Evolutionary conservation across 2,329 filamentous ascomycete genomes (phyloP).

Genomic region (Epichloe uncinata): DNA sequence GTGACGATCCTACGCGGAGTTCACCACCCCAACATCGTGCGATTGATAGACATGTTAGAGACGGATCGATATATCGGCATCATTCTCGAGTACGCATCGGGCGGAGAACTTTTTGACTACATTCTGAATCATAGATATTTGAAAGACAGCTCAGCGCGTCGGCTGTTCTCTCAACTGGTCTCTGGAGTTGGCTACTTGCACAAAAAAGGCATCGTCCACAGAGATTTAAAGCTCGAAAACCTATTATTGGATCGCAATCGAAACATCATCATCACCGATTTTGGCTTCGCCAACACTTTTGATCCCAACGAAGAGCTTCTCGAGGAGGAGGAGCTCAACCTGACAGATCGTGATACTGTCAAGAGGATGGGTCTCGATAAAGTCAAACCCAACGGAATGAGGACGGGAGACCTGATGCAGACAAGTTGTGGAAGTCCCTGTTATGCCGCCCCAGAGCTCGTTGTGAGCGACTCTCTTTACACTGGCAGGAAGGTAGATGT

Average conservation of each 20-base stretch:
- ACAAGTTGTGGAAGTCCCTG: slow-evolving; percentile 97
- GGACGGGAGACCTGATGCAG: slow-evolving; percentile 93
- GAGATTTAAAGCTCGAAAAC: slow-evolving; percentile 94
- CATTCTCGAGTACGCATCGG: slow-evolving; percentile 94
- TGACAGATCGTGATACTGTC: slow-evolving; percentile 78
- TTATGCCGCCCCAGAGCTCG: slow-evolving; percentile 91
- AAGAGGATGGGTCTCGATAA: slow-evolving; percentile 78
- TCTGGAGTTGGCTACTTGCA: slow-evolving; percentile 96
- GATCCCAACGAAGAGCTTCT: slow-evolving; percentile 75
- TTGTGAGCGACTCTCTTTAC: slow-evolving; percentile 94
- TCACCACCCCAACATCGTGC: slow-evolving; percentile 92
- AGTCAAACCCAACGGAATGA: slow-evolving; percentile 56
- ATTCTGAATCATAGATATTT: slow-evolving; percentile 94
- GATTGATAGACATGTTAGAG: slow-evolving; percentile 95
- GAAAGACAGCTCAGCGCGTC: slow-evolving; percentile 81
- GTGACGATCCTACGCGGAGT: slow-evolving; percentile 80
- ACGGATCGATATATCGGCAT: slow-evolving; percentile 96
- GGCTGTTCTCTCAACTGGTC: slow-evolving; percentile 87
- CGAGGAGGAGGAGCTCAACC: slow-evolving; percentile 79
- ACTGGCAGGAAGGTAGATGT: slow-evolving; percentile 97
- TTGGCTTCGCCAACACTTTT: slow-evolving; percentile 97
- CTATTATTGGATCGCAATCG: slow-evolving; percentile 86
- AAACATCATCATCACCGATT: slow-evolving; percentile 99
- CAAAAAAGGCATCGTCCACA: slow-evolving; percentile 96
- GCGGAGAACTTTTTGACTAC: slow-evolving; percentile 95